Evolutionary conservation across 2,329 filamentous ascomycete species (phyloP).

Genomic region (Elsinoe batatas): DNA sequence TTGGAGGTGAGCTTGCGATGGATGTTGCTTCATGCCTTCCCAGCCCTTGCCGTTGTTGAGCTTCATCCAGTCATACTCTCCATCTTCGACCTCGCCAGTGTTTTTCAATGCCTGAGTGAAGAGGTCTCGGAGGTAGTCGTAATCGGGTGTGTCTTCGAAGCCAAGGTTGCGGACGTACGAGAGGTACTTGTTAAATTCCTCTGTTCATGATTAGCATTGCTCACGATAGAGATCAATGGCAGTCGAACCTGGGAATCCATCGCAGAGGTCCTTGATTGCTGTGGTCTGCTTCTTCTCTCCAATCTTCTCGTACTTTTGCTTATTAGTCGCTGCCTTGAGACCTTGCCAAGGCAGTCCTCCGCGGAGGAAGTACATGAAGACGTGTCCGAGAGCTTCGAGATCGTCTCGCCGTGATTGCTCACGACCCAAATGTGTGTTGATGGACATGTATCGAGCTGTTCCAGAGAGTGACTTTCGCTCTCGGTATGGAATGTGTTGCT

Average conservation of each 20-base stretch:
- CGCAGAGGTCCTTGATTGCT: slow-evolving; percentile 89
- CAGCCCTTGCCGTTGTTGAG: slow-evolving; percentile 86
- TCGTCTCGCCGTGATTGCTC: slow-evolving; percentile 96
- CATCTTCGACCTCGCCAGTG: slow-evolving; percentile 88
- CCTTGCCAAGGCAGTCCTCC: slow-evolving; percentile 60
- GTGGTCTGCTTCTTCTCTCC: slow-evolving; percentile 99
- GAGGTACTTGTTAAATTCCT: slow-evolving; percentile 96
- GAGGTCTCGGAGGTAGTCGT: slow-evolving; percentile 91
- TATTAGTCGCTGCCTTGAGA: slow-evolving; percentile 59
- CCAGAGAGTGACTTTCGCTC: slow-evolving; percentile 95
- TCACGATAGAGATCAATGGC: neutral
- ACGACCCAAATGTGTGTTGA: slow-evolving; percentile 94
- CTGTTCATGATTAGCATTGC: slow-evolving; percentile 36
- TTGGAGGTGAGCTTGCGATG: slow-evolving; percentile 65
- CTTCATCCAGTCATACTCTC: slow-evolving; percentile 99
- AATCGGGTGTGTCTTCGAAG: slow-evolving; percentile 97
- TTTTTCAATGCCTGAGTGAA: slow-evolving; percentile 95
- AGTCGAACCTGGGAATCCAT: slow-evolving; percentile 68
- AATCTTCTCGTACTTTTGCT: slow-evolving; percentile 99
- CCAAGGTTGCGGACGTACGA: slow-evolving; percentile 95
- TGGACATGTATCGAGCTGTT: slow-evolving; percentile 97
- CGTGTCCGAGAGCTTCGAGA: slow-evolving; percentile 69
- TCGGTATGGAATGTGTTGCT: slow-evolving; percentile 96
- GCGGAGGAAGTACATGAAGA: slow-evolving; percentile 60
- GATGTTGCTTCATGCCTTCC: slow-evolving; percentile 66